Evolutionary conservation across 2,329 filamentous ascomycete genomes (phyloP), one percentile per base, ranked within the genome.

Genomic region (Scorias spongiosa): DNA sequence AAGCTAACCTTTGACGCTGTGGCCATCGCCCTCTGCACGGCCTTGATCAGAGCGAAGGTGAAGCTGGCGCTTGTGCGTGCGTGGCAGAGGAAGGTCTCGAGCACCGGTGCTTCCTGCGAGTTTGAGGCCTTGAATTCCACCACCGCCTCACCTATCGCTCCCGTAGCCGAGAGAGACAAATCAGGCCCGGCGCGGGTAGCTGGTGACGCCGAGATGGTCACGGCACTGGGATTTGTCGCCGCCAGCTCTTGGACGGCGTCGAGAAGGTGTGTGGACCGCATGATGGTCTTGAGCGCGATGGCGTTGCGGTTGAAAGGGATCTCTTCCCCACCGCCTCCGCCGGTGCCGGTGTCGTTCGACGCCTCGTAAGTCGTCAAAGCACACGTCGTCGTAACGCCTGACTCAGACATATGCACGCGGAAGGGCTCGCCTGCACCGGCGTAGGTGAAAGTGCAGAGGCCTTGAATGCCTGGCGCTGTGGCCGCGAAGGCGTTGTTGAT

Each of bases 1-100:
- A 98, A 74, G 58, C 87, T 94, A 46, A 96, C 88, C 64, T 96
- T 98, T 56, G 76, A 88, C 4, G 88, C 86, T 32, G 87, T 76
- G 39, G 81, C 79, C 89, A 98, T 96, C n/a, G 91, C 89, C 50
- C 89, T 80, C 39, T 78, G 78, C 0, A 89, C 88, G 51, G 83
- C 82, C 61, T 84, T 87, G 58, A 98, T 72, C 42, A 94, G 75
- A 44, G 81, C 75, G 58, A 95, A 96, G 53, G 85, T 87, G 69
- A 93, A 98, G 41, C 75, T 78, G 57, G 93, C 69, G 63, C 72
- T 74, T 76, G 39, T 69, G 66, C 49, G 74, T 65, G 45, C 63
- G 54, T 44, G 54, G 44, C 87, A 80, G 10, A 73, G 72, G 50
- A 87, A 84, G 0, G 81, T 86, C 64, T 91, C 84, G 15, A 91